Evolutionary conservation across 1,139 yeast species (phyloP).

Genomic region (Debaryomycetaceae sp.): DNA sequence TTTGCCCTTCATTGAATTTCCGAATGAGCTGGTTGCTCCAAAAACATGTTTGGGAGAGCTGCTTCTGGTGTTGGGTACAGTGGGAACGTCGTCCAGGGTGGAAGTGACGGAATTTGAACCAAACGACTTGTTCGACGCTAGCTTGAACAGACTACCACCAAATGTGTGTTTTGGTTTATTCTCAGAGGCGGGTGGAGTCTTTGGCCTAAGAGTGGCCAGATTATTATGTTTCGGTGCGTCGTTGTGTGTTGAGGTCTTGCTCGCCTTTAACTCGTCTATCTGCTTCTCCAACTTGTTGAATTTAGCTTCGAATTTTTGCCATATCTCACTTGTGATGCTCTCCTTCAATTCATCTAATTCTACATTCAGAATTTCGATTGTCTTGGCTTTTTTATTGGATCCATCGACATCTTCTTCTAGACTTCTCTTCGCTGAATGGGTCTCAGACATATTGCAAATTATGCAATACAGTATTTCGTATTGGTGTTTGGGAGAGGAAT

Average conservation of each 20-base stretch:
- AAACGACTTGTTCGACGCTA: slow-evolving; percentile 5
- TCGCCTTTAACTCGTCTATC: slow-evolving; percentile 13
- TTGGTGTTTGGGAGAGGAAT: background rate
- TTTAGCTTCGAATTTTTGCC: slow-evolving; percentile 16
- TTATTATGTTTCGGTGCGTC: background rate
- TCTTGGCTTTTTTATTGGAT: slow-evolving; percentile 10
- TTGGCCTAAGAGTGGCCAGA: background rate
- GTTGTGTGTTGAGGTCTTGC: background rate
- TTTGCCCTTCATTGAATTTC: slow-evolving; percentile 33
- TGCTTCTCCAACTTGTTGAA: slow-evolving; percentile 19
- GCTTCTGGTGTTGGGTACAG: background rate
- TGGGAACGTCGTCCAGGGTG: background rate
- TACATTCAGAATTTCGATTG: slow-evolving; percentile 5
- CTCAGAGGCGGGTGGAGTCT: background rate
- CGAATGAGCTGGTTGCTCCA: slow-evolving; percentile 54
- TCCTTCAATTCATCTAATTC: slow-evolving; percentile 13
- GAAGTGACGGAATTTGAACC: background rate
- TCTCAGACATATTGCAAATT: slow-evolving; percentile 13
- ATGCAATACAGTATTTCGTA: background rate
- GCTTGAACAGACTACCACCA: background rate
- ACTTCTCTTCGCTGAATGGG: slow-evolving; percentile 16
- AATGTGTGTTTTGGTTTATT: background rate
- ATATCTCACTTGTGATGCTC: slow-evolving; percentile 14
- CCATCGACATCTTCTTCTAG: slow-evolving; percentile 12
- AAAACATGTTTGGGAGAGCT: slow-evolving; percentile 29